phyloP scores from a whole-genome alignment of 192 early-diverging fungal species.

The Backusella tuberculispora region DNA sequence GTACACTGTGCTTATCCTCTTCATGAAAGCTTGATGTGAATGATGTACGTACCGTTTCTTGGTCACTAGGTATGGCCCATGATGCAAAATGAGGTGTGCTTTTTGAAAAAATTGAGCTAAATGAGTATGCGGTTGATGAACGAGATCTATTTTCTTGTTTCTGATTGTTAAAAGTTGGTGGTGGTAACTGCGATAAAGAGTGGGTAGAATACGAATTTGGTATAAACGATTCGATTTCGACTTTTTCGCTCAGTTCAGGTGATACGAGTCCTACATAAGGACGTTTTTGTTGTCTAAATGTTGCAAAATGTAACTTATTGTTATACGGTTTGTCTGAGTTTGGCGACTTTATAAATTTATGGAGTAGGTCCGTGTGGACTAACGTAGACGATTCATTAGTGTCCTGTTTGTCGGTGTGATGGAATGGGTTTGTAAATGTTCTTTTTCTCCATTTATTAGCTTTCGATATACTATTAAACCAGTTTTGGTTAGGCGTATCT shows the following conservation, averaged over 20 bases:
- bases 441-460: slow-evolving; percentile 6
- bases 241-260: slow-evolving; percentile 4
- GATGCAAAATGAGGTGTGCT: not conserved
- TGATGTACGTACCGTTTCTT: not conserved
- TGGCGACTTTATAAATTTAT: not conserved
- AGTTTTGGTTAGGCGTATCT: not conserved
- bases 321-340: not conserved
- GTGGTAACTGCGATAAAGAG: not conserved
- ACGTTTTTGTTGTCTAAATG: not conserved
- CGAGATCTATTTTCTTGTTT: not conserved
- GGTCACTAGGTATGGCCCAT: not conserved
- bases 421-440: not conserved
- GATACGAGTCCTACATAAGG: not conserved
- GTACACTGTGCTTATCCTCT: not conserved
- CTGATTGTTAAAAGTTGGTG: not conserved
- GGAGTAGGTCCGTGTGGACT: not conserved
- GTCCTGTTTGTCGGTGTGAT: not conserved
- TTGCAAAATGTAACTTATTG: not conserved
- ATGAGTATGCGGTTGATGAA: not conserved
- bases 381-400: not conserved
- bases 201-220: not conserved
- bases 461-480: slow-evolving; percentile 1
- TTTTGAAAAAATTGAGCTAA: not conserved
- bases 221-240: not conserved
- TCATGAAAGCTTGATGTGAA: not conserved